These are phyloP conservation scores for Ramaria rubella DNA, from an alignment of 768 basidiomycete genomes.

Conservation along the genomic window DNA sequence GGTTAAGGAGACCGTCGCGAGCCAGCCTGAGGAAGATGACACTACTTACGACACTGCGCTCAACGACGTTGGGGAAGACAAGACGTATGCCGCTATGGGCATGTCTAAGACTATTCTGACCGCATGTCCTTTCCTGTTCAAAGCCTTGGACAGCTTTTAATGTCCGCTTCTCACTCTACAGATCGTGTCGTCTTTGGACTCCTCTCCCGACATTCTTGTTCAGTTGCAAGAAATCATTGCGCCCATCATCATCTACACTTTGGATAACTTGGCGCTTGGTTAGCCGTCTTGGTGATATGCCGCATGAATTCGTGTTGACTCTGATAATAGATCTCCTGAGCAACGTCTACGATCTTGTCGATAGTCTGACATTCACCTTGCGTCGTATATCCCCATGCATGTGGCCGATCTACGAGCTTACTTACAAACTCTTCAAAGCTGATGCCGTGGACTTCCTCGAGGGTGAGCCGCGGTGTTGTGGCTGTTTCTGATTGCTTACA, in stretches of 20 bases:
- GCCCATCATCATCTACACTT: conserved; percentile 68
- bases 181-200: conserved; percentile 72
- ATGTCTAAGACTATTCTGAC: conserved; percentile 80
- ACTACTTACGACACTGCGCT: conserved; percentile 47
- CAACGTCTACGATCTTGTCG: conserved; percentile 80
- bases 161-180: conserved; percentile 25
- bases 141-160: neutral
- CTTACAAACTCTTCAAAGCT: conserved; percentile 74
- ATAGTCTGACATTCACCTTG: conserved; percentile 77
- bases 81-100: conserved; percentile 83
- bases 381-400: conserved; percentile 68
- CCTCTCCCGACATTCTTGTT: conserved; percentile 63
- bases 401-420: conserved; percentile 85
- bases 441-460: conserved; percentile 85
- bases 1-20: conserved; percentile 53
- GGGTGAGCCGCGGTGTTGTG: conserved; percentile 37
- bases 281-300: conserved; percentile 18
- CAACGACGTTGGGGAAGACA: conserved; percentile 65
- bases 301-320: neutral
- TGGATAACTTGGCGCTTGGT: conserved; percentile 76
- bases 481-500: neutral
- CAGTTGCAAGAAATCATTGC: conserved; percentile 79
- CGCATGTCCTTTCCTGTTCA: conserved; percentile 34
- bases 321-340: conserved; percentile 67
- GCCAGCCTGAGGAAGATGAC: conserved; percentile 41